Base-by-base conservation (phyloP, 495 filamentous ascomycete genomes). In the Bathelium albidoporum region DNA sequence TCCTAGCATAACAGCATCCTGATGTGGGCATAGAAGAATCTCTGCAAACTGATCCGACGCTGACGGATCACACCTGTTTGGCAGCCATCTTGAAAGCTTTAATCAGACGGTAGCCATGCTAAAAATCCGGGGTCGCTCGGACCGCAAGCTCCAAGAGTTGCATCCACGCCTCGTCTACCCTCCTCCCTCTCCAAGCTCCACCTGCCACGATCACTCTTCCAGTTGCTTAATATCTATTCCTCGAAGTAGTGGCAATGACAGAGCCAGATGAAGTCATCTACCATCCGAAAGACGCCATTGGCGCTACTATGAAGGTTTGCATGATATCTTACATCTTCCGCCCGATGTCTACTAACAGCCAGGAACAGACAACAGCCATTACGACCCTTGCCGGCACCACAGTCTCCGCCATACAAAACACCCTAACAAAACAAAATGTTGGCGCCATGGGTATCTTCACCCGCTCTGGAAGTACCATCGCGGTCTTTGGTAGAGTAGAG, bases 391-490 rank as follows among this genome's bases (percentile, higher is more conserved):
- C 82, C 49, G 95, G 94, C 66, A 73, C 87, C 45, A 78, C 89
- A 71, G 70, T 86, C 60, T 86, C 92, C 4, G 88, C 89, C 32
- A 79, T 93, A 59, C 90, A 91, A 77, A 96, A 95, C 76, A 87
- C 91, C 32, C 82, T 97, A 61, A 79, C 83, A 20, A 90, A 83
- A 75, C 81, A 82, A 68, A 95, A 95, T 73, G 79, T 94, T 60
- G 87, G 89, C 53, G 81, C 83, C 24, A 83, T 82, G 77, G 86
- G 89, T 65, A 81, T 95, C 53, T 85, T 97, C 73, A 87, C 87
- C 16, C 82, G 85, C 66, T 83, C 78, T 45, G 89, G 89, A 34
- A 75, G 82, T 61, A 85, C 83, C 28, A 86, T 89, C 71, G 83
- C 76, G 59, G 70, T 83, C 20, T 87, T 87, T 67, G 84, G 89